A percentile compares a stretch with the other conserved stretches of the same genome.
phyloP scores from a whole-genome alignment of 2,329 filamentous ascomycete genomes.

The Trichoderma koningii region DNA sequence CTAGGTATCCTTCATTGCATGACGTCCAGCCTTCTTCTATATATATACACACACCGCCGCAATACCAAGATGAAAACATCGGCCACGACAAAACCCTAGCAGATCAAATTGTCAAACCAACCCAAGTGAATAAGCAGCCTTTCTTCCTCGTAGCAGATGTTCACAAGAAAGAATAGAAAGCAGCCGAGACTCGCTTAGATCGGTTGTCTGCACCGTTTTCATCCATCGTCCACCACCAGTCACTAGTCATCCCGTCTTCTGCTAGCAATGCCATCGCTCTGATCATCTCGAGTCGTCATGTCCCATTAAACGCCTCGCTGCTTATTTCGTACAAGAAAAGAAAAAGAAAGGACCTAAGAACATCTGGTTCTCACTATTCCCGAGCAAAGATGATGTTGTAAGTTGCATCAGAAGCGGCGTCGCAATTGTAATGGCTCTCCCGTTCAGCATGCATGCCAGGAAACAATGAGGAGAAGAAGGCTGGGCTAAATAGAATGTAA shows the following conservation, averaged over 20 bases:
- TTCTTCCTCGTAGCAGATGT: not conserved
- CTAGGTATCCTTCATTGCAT: conserved; percentile 1
- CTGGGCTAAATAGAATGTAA: not conserved
- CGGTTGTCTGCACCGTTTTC: not conserved
- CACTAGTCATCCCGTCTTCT: not conserved
- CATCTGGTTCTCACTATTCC: not conserved
- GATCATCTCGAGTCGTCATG: conserved; percentile 17
- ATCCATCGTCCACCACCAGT: not conserved
- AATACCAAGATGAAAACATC: not conserved
- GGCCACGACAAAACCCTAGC: conserved; percentile 3
- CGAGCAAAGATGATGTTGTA: conserved; percentile 21
- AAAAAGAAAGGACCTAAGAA: conserved; percentile 8
- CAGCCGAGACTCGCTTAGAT: not conserved
- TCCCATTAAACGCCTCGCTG: conserved; percentile 29
- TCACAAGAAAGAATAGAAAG: not conserved
- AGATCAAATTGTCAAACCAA: conserved; percentile 2
- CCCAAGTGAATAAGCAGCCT: not conserved
- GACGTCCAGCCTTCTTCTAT: conserved; percentile 19
- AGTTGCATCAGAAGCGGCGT: not conserved
- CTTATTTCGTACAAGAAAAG: conserved; percentile 25
- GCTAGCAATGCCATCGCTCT: conserved; percentile 17
- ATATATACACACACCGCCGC: conserved; percentile 11
- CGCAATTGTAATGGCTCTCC: not conserved
- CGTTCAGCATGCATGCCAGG: not conserved
- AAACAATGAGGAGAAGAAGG: not conserved